Conservation (phyloP, 129 eudicot genomes). For the Saposhnikovia divaricata region DNA sequence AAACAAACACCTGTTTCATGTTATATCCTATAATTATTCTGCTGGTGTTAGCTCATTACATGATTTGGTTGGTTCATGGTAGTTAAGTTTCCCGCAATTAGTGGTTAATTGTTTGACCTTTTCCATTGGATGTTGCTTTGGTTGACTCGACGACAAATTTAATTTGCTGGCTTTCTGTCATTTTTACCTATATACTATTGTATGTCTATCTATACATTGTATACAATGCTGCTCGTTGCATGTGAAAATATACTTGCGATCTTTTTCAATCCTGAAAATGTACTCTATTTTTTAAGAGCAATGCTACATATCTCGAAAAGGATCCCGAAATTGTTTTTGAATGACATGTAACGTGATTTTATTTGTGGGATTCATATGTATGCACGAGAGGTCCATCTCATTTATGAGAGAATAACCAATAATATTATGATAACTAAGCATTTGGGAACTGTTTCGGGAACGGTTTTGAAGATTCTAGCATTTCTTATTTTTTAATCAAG, state of each 20-base stretch:
- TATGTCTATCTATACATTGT: too few relatives aligned
- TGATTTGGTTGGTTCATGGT: slow-evolving; percentile 22
- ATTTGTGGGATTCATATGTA: too few relatives aligned
- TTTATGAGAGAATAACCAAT: too few relatives aligned
- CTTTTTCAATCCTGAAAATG: neutral
- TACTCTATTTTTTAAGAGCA: too few relatives aligned
- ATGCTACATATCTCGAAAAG: too few relatives aligned
- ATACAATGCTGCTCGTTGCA: neutral
- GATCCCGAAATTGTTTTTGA: too few relatives aligned
- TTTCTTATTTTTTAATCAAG: too few relatives aligned
- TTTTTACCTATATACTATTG: neutral
- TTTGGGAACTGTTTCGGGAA: too few relatives aligned
- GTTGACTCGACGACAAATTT: neutral
- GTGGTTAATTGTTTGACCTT: slow-evolving; percentile 23
- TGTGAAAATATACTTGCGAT: neutral
- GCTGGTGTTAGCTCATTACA: slow-evolving; percentile 6
- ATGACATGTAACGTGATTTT: too few relatives aligned
- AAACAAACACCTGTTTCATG: neutral
- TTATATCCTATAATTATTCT: neutral
- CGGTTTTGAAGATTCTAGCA: too few relatives aligned
- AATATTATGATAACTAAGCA: too few relatives aligned
- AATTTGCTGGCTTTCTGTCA: neutral
- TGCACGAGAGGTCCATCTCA: too few relatives aligned
- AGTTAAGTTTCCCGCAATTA: slow-evolving; percentile 20
- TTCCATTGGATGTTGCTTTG: slow-evolving; percentile 9